Evolutionary conservation across 495 filamentous ascomycete genomes (phyloP).

Genomic region (Friedmanniomyces endolithicus): DNA sequence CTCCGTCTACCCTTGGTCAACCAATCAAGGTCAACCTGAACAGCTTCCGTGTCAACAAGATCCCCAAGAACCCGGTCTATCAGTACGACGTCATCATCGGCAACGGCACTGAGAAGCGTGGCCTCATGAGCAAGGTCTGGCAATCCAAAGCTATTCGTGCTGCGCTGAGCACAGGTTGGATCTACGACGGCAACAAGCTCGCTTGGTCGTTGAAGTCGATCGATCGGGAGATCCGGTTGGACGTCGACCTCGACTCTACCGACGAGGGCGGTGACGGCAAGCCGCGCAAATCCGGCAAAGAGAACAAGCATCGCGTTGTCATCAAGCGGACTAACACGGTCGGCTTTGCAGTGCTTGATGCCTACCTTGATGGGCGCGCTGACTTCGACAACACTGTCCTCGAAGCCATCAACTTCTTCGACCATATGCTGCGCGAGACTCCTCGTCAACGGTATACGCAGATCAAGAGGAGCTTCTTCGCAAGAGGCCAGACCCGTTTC

Average conservation of each 20-base stretch:
- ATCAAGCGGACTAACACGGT: conserved; percentile 49
- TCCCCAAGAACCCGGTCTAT: conserved; percentile 44
- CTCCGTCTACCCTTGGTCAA: conserved; percentile 35
- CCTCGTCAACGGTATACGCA: conserved; percentile 51
- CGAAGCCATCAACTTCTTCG: conserved; percentile 78
- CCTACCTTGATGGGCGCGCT: conserved; percentile 49
- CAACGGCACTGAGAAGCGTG: conserved; percentile 47
- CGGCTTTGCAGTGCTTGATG: conserved; percentile 47
- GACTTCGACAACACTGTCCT: conserved; percentile 52
- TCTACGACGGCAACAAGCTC: conserved; percentile 69
- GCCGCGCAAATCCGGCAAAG: conserved; percentile 22
- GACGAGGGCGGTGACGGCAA: conserved; percentile 33
- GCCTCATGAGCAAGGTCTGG: conserved; percentile 64
- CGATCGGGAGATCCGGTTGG: conserved; percentile 34
- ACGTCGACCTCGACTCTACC: conserved; percentile 51
- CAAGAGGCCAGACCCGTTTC: conserved; percentile 30
- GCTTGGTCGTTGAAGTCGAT: conserved; percentile 46
- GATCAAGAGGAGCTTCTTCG: conserved; percentile 71
- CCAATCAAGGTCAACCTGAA: conserved; percentile 53
- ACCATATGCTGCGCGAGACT: conserved; percentile 70
- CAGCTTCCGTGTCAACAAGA: conserved; percentile 45
- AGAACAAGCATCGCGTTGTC: conserved; percentile 44
- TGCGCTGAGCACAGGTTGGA: conserved; percentile 41
- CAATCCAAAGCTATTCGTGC: conserved; percentile 44
- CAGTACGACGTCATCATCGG: conserved; percentile 78